These are phyloP conservation scores for Fusarium sp. DNA, from an alignment of 2,329 filamentous ascomycete species.

Conservation along the genomic window DNA sequence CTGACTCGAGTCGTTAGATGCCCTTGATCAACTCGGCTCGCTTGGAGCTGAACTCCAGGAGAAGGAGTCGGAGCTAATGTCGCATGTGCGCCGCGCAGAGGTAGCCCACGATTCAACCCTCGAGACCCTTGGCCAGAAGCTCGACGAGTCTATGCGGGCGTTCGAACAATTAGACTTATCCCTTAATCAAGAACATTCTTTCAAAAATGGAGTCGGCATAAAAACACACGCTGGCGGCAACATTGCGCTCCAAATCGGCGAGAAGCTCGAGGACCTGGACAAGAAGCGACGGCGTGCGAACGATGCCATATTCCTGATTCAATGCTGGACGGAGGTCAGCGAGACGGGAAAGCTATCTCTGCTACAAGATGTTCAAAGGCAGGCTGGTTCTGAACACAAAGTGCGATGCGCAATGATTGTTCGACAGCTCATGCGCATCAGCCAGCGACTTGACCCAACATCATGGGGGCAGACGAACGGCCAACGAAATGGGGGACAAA, in stretches of 20 bases:
- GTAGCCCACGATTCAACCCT: conserved; percentile 92
- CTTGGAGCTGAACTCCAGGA: conserved; percentile 88
- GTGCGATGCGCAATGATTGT: conserved; percentile 95
- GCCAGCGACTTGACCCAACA: conserved; percentile 84
- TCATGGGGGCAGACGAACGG: conserved; percentile 76
- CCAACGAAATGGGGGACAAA: conserved; percentile 59
- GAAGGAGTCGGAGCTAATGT: conserved; percentile 89
- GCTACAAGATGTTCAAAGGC: conserved; percentile 88
- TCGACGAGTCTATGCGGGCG: conserved; percentile 90
- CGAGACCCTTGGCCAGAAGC: conserved; percentile 85
- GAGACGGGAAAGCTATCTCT: conserved; percentile 87
- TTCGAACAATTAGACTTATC: conserved; percentile 92
- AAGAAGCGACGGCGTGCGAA: conserved; percentile 88
- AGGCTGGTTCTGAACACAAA: conserved; percentile 89
- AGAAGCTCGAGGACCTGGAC: conserved; percentile 93
- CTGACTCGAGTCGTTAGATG: conserved; percentile 57
- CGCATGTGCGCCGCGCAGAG: conserved; percentile 90
- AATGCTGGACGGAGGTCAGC: conserved; percentile 96
- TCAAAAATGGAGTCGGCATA: conserved; percentile 49
- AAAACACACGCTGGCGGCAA: conserved; percentile 76
- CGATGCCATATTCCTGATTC: conserved; percentile 94
- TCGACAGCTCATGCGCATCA: conserved; percentile 92
- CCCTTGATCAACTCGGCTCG: conserved; percentile 74
- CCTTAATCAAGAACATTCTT: conserved; percentile 71
- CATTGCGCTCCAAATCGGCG: conserved; percentile 93